Conservation (phyloP, 306 rosid species). For the Prunus davidiana region DNA sequence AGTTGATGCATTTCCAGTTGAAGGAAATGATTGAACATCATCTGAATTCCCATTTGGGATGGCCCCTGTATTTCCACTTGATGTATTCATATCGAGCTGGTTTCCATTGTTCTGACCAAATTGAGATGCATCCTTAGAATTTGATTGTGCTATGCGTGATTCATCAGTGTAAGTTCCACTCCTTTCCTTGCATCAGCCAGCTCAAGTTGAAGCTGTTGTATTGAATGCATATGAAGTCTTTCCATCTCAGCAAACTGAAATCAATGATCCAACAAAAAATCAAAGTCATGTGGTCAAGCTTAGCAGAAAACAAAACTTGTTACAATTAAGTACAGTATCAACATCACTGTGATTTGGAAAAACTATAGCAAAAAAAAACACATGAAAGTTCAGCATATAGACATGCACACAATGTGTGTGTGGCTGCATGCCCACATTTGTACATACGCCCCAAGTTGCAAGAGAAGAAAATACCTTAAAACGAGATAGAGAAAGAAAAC, state of each 20-base stretch:
- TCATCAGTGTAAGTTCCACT: slow-evolving; percentile 68
- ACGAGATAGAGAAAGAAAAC: slow-evolving; percentile 8
- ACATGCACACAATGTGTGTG: neutral
- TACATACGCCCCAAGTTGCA: neutral
- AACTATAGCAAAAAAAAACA: neutral
- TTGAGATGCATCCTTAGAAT: slow-evolving; percentile 54
- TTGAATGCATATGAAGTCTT: slow-evolving; percentile 73
- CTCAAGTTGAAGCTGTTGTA: slow-evolving; percentile 90
- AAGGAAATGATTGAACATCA: slow-evolving; percentile 53
- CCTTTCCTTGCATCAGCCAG: slow-evolving; percentile 86
- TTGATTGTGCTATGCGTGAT: slow-evolving; percentile 53
- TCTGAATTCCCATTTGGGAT: slow-evolving; percentile 68
- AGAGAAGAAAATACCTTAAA: neutral
- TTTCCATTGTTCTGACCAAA: slow-evolving; percentile 69
- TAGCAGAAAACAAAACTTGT: neutral
- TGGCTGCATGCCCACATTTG: neutral
- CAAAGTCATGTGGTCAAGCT: slow-evolving; percentile 3
- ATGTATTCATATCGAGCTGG: slow-evolving; percentile 53
- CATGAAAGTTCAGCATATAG: neutral
- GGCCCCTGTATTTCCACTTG: slow-evolving; percentile 57
- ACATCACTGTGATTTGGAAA: neutral
- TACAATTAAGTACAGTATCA: neutral
- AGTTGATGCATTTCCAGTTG: slow-evolving; percentile 52
- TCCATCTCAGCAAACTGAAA: slow-evolving; percentile 89
- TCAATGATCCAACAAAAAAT: slow-evolving; percentile 27